Percentiles rank a stretch among this genome's conserved stretches.
phyloP scores from a whole-genome alignment of 176 grass and related monocot genomes.

The Ampelocalamus luodianensis region DNA sequence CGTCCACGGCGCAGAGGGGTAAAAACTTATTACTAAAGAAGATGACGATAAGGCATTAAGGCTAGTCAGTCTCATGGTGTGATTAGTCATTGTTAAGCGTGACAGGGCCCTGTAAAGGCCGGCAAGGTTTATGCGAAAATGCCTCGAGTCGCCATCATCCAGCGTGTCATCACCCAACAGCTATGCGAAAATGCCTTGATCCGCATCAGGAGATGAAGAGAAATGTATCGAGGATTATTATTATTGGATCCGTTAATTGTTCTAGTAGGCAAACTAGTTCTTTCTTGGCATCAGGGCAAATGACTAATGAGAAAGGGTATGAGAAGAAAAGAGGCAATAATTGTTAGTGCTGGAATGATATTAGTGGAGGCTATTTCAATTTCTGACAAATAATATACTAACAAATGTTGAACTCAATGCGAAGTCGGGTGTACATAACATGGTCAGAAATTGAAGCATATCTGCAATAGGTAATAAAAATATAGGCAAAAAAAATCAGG shows the following conservation, averaged over 20 bases:
- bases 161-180: background rate
- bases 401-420: background rate
- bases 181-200: background rate
- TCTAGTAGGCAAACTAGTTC: background rate
- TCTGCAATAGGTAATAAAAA: background rate
- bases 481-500: background rate
- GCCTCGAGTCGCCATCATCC: constrained; percentile 13
- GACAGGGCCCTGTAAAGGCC: constrained; percentile 20
- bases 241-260: background rate
- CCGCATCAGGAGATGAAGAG: constrained; percentile 1
- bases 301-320: background rate
- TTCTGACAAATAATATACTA: background rate
- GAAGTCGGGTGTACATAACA: background rate
- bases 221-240: background rate
- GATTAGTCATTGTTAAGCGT: constrained; percentile 42
- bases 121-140: constrained; percentile 14
- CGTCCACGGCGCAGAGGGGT: background rate
- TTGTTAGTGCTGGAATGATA: constrained; percentile 4
- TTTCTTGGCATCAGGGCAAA: background rate
- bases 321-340: background rate
- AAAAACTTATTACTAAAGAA: background rate
- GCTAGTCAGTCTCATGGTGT: constrained; percentile 7
- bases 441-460: constrained; percentile 21
- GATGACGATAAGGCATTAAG: constrained; percentile 23
- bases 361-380: background rate